Conservation (phyloP, 345 rosid species). For the Mallotus nudiflorus region DNA sequence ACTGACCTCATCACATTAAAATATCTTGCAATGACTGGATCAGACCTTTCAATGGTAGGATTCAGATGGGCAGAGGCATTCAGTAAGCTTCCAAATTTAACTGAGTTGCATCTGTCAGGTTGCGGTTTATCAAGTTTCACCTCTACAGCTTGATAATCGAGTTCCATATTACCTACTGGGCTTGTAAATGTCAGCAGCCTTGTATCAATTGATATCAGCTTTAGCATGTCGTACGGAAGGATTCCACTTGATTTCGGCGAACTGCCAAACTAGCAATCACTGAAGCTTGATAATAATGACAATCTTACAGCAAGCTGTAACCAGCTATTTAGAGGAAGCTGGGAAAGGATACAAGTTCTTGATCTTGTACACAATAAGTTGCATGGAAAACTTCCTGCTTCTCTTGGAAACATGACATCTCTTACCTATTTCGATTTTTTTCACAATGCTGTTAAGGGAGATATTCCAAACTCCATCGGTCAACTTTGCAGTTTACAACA, state of each 20-base stretch:
- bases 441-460: constrained; percentile 25
- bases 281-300: constrained; percentile 30
- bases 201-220: constrained; percentile 3
- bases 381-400: constrained; percentile 42
- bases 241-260: constrained; percentile 41
- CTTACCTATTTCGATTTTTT: constrained; percentile 35
- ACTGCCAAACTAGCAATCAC: constrained; percentile 24
- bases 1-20: constrained; percentile 32
- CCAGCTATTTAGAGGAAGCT: constrained; percentile 35
- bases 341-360: constrained; percentile 39
- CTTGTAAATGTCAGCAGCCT: constrained; percentile 23
- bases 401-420: constrained; percentile 43
- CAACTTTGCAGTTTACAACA: constrained; percentile 2
- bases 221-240: constrained; percentile 27
- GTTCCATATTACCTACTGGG: constrained; percentile 21
- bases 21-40: constrained; percentile 14
- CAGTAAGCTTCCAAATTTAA: constrained; percentile 22
- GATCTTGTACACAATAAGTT: constrained; percentile 27
- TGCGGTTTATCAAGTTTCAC: constrained; percentile 30
- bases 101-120: constrained; percentile 29
- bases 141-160: too few relatives aligned
- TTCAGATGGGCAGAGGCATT: neutral
- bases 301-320: constrained; percentile 41
- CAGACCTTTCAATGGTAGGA: constrained; percentile 8
- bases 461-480: constrained; percentile 15